Base-by-base conservation (phyloP, 2,329 filamentous ascomycete genomes). In the Pseudogymnoascus pannorum region DNA sequence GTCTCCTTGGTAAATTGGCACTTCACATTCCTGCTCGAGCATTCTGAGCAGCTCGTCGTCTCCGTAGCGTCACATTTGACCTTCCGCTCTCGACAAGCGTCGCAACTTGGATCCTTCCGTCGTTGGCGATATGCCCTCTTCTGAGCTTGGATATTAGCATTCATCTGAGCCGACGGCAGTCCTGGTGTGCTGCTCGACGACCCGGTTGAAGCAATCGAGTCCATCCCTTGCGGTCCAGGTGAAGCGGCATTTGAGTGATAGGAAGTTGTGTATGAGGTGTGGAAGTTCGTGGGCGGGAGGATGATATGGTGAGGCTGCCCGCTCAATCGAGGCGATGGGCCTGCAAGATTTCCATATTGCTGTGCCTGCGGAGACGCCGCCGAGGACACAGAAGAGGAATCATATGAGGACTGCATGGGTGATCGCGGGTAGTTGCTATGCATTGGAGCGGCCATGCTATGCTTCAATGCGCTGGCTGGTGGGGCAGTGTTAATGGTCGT, bases 1-100 rank as follows among this genome's bases (percentile, higher is more conserved):
- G 94, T 99, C 75, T 99, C 94, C 76, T 99, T 99, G 58, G 94
- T 99, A 73, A 99, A 99, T 72, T 97, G 93, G 72, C 94, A 99
- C 74, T 95, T 96, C 66, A 97, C 93, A 72, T 93, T 95, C 66
- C 94, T 87, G 73, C 92, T 97, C 4, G 91, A 94, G 76, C 94
- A 99, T 76, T 99, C 94, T 1, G 94, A 97, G 74, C 94, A 99
- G 75, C 93, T 96, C 9, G 90, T 87, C 16, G 91, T 96, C 73
- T 97, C 94, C 14, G 94, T 97, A 31, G 94, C 94, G 78, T 99
- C 94, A 74, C 94, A 99, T 81, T 89, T 89, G 71, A 89, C 86
- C 75, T 89, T 89, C 66, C 86, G 78, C 70, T 99, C 94, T 63
- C 94, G 85, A 73, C 94, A 99, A 58, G 94, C 94, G 78, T 99